Evolutionary conservation across 257 asterid genomes (phyloP), one percentile per base, ranked within the genome.

Genomic region (Datura wrightii): DNA sequence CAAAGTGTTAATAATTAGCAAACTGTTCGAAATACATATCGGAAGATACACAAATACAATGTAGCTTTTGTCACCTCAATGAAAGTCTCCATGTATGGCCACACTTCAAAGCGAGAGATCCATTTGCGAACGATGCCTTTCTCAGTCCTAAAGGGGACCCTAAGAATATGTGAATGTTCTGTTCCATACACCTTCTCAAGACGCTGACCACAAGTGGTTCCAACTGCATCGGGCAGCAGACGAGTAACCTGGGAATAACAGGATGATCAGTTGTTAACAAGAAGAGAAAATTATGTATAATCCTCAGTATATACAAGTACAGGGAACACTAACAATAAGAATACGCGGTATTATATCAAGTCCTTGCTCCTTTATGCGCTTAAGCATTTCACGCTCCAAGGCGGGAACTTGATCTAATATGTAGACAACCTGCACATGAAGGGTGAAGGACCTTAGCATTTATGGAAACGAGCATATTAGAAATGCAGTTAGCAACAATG

Each of bases 181-280:
- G 99, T 69, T 81, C 98, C 98, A 54, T 84, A 93, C 9, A 97
- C 99, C 83, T 97, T 95, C 89, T 97, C 99, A 7, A 97, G 94
- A 2, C 93, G 90, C 72, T 97, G 98, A 3, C 96, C 97, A 8
- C 99, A 97, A 65, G 99, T 97, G 67, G 99, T 97, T 79, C 99
- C 99, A 36, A 90, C 97, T 31, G 98, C 99, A 89, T 95, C 99
- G 5, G 99, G 99, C 5, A 97, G 94, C 89, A 97, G 85, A 63
- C 99, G 92, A 89, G 99, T 97, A 62, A 97, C 94, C 99, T 97
- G 24, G 34, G 10, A 85, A 62, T n/a, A 66, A 42, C 50, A 44
- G 19, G 13, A 44, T 5, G 13, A 80, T 31, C 18, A 52, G 4
- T 66, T 1, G 79, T 16, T 16, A 48, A 63, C 7, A 63, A 15